Percentiles rank a stretch among this genome's conserved stretches.
phyloP scores from a whole-genome alignment of 1,284 basidiomycete genomes.

The Moesziomyces antarcticus region DNA sequence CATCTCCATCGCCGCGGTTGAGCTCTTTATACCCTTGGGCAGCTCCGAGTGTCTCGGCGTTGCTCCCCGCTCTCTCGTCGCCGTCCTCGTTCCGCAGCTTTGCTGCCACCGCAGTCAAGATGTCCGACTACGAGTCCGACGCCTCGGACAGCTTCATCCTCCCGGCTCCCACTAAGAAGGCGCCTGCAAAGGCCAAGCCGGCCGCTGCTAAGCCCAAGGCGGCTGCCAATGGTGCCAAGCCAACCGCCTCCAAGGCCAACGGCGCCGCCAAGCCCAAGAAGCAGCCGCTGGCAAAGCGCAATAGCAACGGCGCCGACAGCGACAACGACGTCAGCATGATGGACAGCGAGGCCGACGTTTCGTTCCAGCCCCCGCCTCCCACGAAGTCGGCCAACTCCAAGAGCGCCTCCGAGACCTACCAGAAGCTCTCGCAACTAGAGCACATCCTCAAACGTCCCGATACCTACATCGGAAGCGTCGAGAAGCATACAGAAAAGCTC shows the following conservation, averaged over 20 bases:
- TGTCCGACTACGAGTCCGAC: conserved; percentile 44
- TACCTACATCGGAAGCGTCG: conserved; percentile 83
- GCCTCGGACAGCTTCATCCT: conserved; percentile 27
- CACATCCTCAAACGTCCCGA: conserved; percentile 97
- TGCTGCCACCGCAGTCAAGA: conserved; percentile 16
- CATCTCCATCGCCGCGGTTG: not conserved
- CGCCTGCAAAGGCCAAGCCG: conserved; percentile 68
- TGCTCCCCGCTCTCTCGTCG: not conserved
- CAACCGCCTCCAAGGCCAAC: conserved; percentile 69
- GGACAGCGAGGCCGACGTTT: conserved; percentile 40
- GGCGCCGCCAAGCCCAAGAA: conserved; percentile 75
- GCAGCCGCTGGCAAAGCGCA: conserved; percentile 74
- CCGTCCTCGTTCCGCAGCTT: conserved; percentile 3
- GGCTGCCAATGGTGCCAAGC: conserved; percentile 51
- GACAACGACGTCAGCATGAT: conserved; percentile 70
- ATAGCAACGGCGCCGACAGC: conserved; percentile 69
- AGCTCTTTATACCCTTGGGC: conserved; percentile 15
- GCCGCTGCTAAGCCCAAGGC: conserved; percentile 32
- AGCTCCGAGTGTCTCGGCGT: not conserved
- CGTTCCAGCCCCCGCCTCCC: conserved; percentile 30
- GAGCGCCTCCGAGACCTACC: conserved; percentile 89
- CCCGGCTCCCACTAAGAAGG: conserved; percentile 68
- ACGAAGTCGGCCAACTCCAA: conserved; percentile 70
- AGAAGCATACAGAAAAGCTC: conserved; percentile 64
- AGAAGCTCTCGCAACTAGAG: conserved; percentile 95